These are phyloP conservation scores for Eucommia ulmoides DNA, from an alignment of 257 asterid species.

Conservation along the genomic window DNA sequence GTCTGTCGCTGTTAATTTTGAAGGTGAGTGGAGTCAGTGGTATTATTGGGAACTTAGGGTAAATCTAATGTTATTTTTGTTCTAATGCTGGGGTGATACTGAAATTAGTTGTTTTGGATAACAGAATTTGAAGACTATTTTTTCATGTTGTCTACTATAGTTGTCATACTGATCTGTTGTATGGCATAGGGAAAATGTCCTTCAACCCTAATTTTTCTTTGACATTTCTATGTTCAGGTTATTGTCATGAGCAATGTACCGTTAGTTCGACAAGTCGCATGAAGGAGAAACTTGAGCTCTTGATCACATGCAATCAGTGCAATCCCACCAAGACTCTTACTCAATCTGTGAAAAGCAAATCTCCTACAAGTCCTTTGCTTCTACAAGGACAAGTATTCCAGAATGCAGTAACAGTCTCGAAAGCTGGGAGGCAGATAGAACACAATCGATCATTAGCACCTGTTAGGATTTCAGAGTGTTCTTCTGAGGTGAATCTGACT, in stretches of 20 bases:
- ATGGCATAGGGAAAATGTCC: too few species aligned
- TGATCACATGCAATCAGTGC: conserved; percentile 55
- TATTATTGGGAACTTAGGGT: too few species aligned
- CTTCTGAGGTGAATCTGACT: conserved; percentile 26
- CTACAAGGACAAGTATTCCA: conserved; percentile 28
- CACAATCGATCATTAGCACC: conserved; percentile 24
- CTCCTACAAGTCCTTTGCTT: conserved; percentile 53
- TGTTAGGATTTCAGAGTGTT: conserved; percentile 16
- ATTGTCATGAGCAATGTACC: conserved; percentile 59
- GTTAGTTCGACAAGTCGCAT: conserved; percentile 25
- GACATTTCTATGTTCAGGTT: conserved; percentile 27
- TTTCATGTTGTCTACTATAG: background rate
- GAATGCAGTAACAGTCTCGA: conserved; percentile 15
- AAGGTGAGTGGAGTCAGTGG: too few species aligned
- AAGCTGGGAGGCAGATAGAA: conserved; percentile 19
- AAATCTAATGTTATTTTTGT: too few species aligned
- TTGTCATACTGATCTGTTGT: too few species aligned
- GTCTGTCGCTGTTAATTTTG: too few species aligned
- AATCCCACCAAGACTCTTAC: conserved; percentile 17
- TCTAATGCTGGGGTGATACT: too few species aligned
- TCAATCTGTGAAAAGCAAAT: conserved; percentile 19
- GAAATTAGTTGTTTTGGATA: too few species aligned
- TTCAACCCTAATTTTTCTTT: background rate
- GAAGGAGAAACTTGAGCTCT: conserved; percentile 25
- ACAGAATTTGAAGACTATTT: too few species aligned